Percentiles rank a stretch among this genome's conserved stretches.
Conservation (phyloP, 495 filamentous ascomycete species). For the Aeminium ludgeri region DNA sequence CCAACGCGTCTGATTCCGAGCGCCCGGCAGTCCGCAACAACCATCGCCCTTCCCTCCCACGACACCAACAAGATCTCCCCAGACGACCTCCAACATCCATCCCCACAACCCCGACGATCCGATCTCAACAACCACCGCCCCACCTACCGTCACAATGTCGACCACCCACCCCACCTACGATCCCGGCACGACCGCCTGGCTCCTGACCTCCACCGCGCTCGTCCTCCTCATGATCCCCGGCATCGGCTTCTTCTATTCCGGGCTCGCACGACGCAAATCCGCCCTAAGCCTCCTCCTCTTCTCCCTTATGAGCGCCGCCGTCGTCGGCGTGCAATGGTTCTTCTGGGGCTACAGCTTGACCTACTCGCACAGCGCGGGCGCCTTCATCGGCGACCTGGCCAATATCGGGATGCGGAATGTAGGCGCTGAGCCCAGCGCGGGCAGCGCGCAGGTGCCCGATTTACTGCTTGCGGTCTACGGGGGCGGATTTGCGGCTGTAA, state of each 20-base stretch:
- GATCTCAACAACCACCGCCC: too few relatives aligned
- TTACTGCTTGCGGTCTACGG: slow-evolving; percentile 87
- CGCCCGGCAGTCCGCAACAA: too few relatives aligned
- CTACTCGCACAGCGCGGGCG: slow-evolving; percentile 72
- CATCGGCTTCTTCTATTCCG: slow-evolving; percentile 98
- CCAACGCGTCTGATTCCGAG: too few relatives aligned
- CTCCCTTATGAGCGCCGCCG: slow-evolving; percentile 83
- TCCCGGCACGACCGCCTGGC: slow-evolving; percentile 84
- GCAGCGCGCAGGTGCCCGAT: slow-evolving; percentile 66
- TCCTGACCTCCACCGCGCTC: slow-evolving; percentile 71
- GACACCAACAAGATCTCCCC: too few relatives aligned
- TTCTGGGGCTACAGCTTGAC: slow-evolving; percentile 96
- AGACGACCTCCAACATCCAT: too few relatives aligned
- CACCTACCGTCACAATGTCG: too few relatives aligned
- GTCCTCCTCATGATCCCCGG: slow-evolving; percentile 97
- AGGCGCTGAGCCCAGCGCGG: slow-evolving; percentile 65
- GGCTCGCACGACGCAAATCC: slow-evolving; percentile 89
- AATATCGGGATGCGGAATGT: slow-evolving; percentile 80
- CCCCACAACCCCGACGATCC: too few relatives aligned
- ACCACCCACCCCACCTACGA: slow-evolving; percentile 20
- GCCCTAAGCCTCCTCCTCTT: slow-evolving; percentile 91
- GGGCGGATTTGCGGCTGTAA: slow-evolving; percentile 94
- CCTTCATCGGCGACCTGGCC: slow-evolving; percentile 65
- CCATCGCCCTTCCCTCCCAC: too few relatives aligned
- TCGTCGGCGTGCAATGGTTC: slow-evolving; percentile 95